Evolutionary conservation across 495 filamentous ascomycete species (phyloP), one percentile per base, ranked within the genome.

Genomic region (Trichoderma gamsii): DNA sequence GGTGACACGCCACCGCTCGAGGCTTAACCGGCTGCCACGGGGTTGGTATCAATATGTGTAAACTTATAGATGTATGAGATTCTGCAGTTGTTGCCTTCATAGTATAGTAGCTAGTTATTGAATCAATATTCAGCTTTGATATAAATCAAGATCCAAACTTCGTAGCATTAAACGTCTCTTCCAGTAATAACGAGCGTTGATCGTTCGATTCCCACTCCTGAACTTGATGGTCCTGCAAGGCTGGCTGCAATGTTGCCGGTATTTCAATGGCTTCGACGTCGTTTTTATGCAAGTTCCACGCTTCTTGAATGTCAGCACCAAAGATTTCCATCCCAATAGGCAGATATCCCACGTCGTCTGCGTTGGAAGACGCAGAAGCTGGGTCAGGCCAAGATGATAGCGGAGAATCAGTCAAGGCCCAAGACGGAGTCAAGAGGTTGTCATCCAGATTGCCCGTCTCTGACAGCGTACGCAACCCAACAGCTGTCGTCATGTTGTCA

Each of bases 1-100:
- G 63, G 35, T 15, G 63, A 65, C 35, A 65, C 63, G 7, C 63
- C 63, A 5, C 63, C 41, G n/a, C 63, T 65, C 16, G 32, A 65
- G 35, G 11, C 63, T 9, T 65, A 18, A n/a, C 23, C 15, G 63
- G 5, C 12, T 5, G 23, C 25, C n/a, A n/a, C 13, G 43, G 43
- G 7, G 13, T 3, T 18, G 12, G 18, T 46, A 12, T 46, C 3
- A 46, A 46, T 4, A 18, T 18, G 29, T 29, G 4, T 29, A 29
- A 29, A 29, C 29, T 4, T 1, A 18, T 16, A 0, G 12, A 46
- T 15, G 43, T 12, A 46, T 46, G 12, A 46, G 18, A 18, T 46
- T 38, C 7, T 38, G 35, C 35, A 9, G 35, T 7, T 38, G 35
- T 16, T 46, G 9, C 1, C 18, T 46, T 12, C 13, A 46, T 46